These are phyloP conservation scores for Spizellomyces sp. DNA, from an alignment of 192 early-diverging fungal species.

Conservation along the genomic window DNA sequence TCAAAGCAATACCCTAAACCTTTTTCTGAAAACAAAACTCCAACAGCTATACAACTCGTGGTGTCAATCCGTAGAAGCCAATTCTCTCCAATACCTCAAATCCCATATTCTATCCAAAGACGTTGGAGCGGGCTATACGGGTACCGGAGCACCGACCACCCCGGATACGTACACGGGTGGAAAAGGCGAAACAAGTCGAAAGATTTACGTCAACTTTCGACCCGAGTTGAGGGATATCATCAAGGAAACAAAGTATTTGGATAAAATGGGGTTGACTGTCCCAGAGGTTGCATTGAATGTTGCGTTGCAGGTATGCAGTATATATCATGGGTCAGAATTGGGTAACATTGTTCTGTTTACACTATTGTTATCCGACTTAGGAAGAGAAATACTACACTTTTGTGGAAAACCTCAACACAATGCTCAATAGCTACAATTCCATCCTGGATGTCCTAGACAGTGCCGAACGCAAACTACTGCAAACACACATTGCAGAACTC, in stretches of 20 bases:
- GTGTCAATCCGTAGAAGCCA: slow-evolving; percentile 59
- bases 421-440: slow-evolving; percentile 52
- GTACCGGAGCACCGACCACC: not conserved
- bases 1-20: not conserved
- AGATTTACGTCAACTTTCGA: slow-evolving; percentile 56
- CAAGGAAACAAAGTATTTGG: slow-evolving; percentile 68
- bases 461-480: slow-evolving; percentile 56
- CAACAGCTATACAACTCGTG: slow-evolving; percentile 55
- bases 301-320: slow-evolving; percentile 51
- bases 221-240: slow-evolving; percentile 61
- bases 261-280: slow-evolving; percentile 57
- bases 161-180: slow-evolving; percentile 1
- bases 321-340: not conserved
- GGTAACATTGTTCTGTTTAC: not conserved
- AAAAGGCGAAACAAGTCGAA: slow-evolving; percentile 30
- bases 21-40: slow-evolving; percentile 11
- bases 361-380: slow-evolving; percentile 26
- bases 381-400: slow-evolving; percentile 64
- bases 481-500: slow-evolving; percentile 55
- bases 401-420: slow-evolving; percentile 57
- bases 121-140: not conserved
- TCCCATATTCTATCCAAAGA: slow-evolving; percentile 54
- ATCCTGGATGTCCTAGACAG: slow-evolving; percentile 55
- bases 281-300: slow-evolving; percentile 66
- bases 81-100: slow-evolving; percentile 60